phyloP scores from a whole-genome alignment of 208 protist species.

The Leishmania lainsoni region DNA sequence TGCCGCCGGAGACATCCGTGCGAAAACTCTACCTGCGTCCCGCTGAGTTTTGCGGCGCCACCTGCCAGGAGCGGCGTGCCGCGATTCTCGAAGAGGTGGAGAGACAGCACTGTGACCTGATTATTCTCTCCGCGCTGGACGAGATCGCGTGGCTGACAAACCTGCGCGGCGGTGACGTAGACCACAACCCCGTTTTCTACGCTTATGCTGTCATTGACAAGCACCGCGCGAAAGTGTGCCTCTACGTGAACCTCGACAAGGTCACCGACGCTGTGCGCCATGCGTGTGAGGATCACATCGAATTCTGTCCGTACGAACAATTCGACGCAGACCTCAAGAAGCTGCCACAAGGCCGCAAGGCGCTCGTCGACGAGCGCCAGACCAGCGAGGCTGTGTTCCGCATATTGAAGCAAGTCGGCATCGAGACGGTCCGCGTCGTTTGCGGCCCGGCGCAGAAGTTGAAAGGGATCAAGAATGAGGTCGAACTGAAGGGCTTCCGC shows the following conservation, averaged over 20 bases:
- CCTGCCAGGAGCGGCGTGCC: constrained; percentile 56
- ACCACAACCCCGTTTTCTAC: constrained; percentile 93
- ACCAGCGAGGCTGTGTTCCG: constrained; percentile 70
- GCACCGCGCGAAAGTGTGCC: constrained; percentile 36
- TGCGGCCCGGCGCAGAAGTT: constrained; percentile 75
- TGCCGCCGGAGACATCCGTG: constrained; percentile 30
- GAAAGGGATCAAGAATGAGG: constrained; percentile 93
- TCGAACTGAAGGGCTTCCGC: constrained; percentile 92
- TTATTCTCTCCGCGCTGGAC: constrained; percentile 89
- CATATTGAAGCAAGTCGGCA: constrained; percentile 38
- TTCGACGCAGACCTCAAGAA: constrained; percentile 57
- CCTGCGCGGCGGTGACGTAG: constrained; percentile 86
- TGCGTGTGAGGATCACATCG: constrained; percentile 31
- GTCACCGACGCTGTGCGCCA: constrained; percentile 31
- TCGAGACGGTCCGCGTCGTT: constrained; percentile 41
- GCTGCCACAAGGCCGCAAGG: constrained; percentile 39
- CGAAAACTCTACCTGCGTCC: constrained; percentile 56
- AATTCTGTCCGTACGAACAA: constrained; percentile 76
- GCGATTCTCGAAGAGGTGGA: constrained; percentile 50
- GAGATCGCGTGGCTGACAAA: constrained; percentile 94
- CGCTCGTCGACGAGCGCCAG: constrained; percentile 72
- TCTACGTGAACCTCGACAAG: constrained; percentile 38
- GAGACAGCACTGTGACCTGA: constrained; percentile 56
- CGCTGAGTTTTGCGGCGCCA: constrained; percentile 70
- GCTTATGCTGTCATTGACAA: constrained; percentile 75